Evolutionary conservation across 768 basidiomycete genomes (phyloP), one percentile per base, ranked within the genome.

Genomic region (Mycena galopus): DNA sequence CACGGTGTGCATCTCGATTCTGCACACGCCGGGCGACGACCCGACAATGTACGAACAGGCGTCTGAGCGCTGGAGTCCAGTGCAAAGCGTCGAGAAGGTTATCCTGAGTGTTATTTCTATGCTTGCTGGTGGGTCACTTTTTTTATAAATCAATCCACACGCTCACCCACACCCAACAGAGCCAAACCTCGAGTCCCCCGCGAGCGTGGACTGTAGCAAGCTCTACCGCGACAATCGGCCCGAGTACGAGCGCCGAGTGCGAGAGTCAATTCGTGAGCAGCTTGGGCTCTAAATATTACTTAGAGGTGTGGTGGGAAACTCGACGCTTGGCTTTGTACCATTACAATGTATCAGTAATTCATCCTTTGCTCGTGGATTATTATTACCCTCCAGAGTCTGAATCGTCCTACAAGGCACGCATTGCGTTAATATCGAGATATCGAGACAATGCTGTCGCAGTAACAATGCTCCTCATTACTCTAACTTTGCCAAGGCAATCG

Each of bases 41-140:
- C 95, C 95, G 21, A 93, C 92, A 69, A 93, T 95, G 88, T 99
- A 98, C 81, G 97, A 99, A 80, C 91, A 93, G 76, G 96, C 96
- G 0, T 96, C 94, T 23, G 98, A 99, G 79, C 89, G 98, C 44
- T 99, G 98, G 98, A 96, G 94, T 69, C 98, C 98, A n/a, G 97
- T 99, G 0, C 97, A 99, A 83, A 96, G 95, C 78, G 95, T 99
- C 19, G 94, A 99, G 85, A 98, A 98, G 83, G 97, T 98, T 74
- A 89, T 99, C 65, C 87, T 99, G 12, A 97, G 96, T 76, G 97
- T 99, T 27, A 92, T 99, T 76, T 96, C 95, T 50, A 98, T 99
- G 96, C 88, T 99, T 16, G 97, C 98, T 73, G 95, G 96, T 94
- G 75, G 74, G 90, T 60, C 56, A 29, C 30, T 62, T 16, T 25